A percentile compares a stretch with the other conserved stretches of the same genome.
Conservation (phyloP, 176 grass and related monocot species). For the Musa itinerans region DNA sequence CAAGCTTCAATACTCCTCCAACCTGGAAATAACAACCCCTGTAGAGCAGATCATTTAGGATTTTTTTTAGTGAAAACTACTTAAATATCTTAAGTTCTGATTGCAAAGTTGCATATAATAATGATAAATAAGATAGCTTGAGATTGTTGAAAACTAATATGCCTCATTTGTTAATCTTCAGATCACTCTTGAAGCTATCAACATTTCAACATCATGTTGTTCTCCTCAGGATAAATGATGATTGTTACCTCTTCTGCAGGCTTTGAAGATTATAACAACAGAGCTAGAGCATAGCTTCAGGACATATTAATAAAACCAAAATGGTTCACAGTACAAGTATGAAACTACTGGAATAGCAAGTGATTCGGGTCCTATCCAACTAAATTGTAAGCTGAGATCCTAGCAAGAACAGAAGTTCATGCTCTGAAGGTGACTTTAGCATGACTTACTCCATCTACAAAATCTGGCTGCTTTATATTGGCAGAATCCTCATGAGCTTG, state of each 20-base stretch:
- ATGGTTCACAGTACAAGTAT: not conserved
- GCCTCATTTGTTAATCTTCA: not conserved
- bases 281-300: not conserved
- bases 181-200: not conserved
- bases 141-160: not conserved
- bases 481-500: no score
- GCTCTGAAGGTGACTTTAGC: no score
- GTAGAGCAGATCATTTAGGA: constrained; percentile 24
- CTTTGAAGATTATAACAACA: not conserved
- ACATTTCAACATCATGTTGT: not conserved
- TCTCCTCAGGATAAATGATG: not conserved
- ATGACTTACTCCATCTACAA: no score
- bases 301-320: not conserved
- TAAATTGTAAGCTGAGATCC: no score
- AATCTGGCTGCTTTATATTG: no score
- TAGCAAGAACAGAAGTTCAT: no score
- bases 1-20: constrained; percentile 66
- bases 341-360: not conserved
- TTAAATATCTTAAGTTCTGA: not conserved
- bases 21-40: constrained; percentile 98
- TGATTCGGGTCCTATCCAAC: no score
- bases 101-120: not conserved
- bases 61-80: constrained; percentile 8
- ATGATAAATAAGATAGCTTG: not conserved
- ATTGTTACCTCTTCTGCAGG: not conserved